Evolutionary conservation across 2,329 filamentous ascomycete species (phyloP), one percentile per base, ranked within the genome.

Genomic region (Fusarium fracticaudum): DNA sequence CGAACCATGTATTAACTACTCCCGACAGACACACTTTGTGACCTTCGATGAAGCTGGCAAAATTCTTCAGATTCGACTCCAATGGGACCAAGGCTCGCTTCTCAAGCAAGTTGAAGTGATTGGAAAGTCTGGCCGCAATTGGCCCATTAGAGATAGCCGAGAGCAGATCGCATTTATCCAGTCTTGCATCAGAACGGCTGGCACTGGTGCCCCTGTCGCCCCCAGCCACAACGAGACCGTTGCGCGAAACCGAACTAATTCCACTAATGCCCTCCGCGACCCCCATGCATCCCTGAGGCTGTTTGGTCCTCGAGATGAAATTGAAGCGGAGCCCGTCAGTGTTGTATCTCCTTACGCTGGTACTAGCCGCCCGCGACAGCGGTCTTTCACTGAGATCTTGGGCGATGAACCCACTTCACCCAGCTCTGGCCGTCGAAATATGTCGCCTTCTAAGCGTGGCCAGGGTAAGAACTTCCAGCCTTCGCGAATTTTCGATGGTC

Each of bases 101-200:
- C 89, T 99, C 76, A 98, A 96, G 85, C 93, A 97, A 83, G 89
- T 98, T 73, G 95, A 98, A 72, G 91, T 98, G 64, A 98, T 99
- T 83, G 96, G 96, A 79, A 92, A 92, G 80, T 92, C 93, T 61
- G 94, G 94, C 64, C 93, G 93, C 82, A 97, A 96, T 84, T 99
- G 96, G 96, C 96, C 96, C 62, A 97, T 99, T 80, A 91, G 91
- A 76, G 95, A 98, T 81, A 93, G 92, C 80, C 90, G 90, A 78
- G 95, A 98, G 61, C 95, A 98, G 85, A 88, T 92, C 76, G 91
- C 91, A 78, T 85, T 98, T 78, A 94, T 98, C 78, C 86, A 89
- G 73, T 87, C 85, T 57, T 91, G 87, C 73, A 84, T 90, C 77
- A 88, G 89, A 77, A 82, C 84, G 44, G 81, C 84, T n/a, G 85